Evolutionary conservation across 2,329 filamentous ascomycete species (phyloP), one percentile per base, ranked within the genome.

Genomic region (Talaromyces sp.): DNA sequence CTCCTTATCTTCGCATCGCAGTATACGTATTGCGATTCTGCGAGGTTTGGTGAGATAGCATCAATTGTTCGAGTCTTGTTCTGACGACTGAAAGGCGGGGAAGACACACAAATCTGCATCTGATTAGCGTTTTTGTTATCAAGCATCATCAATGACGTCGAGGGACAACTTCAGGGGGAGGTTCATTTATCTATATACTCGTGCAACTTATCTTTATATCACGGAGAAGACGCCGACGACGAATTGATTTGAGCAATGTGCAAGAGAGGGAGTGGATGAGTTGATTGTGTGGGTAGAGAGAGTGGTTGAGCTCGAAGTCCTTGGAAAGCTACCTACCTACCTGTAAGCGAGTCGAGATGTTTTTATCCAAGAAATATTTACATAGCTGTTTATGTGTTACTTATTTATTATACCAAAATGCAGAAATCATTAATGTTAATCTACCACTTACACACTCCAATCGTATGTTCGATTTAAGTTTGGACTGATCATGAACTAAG

Each of bases 121-220:
- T 58, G 28, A 55, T 50, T 43, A 55, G 57, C 57, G 41, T 48
- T 48, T 25, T 41, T 53, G 33, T 53, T 57, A 45, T 46, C 45
- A 52, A 51, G 19, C 55, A 57, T 45, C 25, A 43, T 43, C 17
- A 45, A 36, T 19, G 25, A 57, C n/a, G 31, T 28, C 48, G 36
- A 57, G 41, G 39, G 40, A 57, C 40, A 45, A 35, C 31, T 37
- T 28, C 28, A 55, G 21, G 39, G 33, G 25, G 53, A 46, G 46
- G 53, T 21, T 48, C 9, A 17, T 28, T 45, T 22, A 55, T 46
- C 4, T 37, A 37, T 45, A 36, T 54, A 55, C 31, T 55, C 36
- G 31, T 41, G 40, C 53, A 35, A 55, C 15, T 22, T 55, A 46
- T 36, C 35, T 35, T 55, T 55, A 25, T 33, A 25, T 36, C 15